Evolutionary conservation across 208 protist species (phyloP), one percentile per base, ranked within the genome.

Genomic region (Herpetomonas muscarum): DNA sequence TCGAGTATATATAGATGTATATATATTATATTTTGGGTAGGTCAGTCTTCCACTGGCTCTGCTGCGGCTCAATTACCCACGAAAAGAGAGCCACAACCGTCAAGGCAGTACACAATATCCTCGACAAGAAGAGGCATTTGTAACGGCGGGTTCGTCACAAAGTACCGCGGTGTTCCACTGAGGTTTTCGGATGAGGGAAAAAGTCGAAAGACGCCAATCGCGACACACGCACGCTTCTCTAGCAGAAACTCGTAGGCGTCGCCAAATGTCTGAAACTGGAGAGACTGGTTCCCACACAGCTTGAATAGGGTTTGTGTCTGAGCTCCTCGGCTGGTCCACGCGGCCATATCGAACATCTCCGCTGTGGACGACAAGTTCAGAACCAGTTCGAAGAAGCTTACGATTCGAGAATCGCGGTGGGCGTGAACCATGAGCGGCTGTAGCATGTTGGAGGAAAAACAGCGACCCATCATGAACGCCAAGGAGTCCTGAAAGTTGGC

Each of bases 401-500:
- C 67, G 32, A 92, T 85, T 46, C 79, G 61, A n/a, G 65, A 70
- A 47, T 94, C 82, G 4, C 72, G 69, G 52, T 92, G 83, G 32
- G 70, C 78, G 64, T 94, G 82, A 32, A 94, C 76, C 55, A 92
- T 77, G 25, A 94, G 69, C 4, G 88, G 79, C 32, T 78, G 49
- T 37, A 94, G 61, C 88, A 94, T 94, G 50, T 91, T 85, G 1
- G 82, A 79, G 10, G 88, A 85, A 55, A 94, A 94, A 67, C 85
- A 92, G 6, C 80, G 76, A 24, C 88, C 88, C 72, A 87, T 88
- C 88, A 94, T 94, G 53, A 94, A 94, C 2, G 88, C 79, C 0
- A 94, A 68, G 0, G 84, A 79, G 36, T 92, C 70, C 59, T 94
- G 85, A 54, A 94, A 94, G 54, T 91, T 88, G 10, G 56, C 54